phyloP scores from a whole-genome alignment of 2,329 filamentous ascomycete species.

The Cordyceps militaris region DNA sequence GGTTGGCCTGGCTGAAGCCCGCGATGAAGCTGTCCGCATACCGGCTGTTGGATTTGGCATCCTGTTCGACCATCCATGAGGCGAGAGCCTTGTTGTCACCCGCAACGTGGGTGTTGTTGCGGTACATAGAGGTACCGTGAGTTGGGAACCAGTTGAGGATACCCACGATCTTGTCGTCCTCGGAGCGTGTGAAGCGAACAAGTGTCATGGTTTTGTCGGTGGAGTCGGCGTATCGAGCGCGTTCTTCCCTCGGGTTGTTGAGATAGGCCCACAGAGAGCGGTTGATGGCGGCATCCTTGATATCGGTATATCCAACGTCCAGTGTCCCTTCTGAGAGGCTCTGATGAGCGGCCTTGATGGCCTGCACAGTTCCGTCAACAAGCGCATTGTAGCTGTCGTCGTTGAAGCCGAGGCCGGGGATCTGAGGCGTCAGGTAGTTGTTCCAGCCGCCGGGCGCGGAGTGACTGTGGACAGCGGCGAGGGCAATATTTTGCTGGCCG shows the following conservation, averaged over 20 bases:
- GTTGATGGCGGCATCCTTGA: slow-evolving; percentile 77
- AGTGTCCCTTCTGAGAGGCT: slow-evolving; percentile 33
- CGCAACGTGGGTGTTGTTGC: slow-evolving; percentile 84
- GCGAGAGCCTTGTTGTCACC: slow-evolving; percentile 98
- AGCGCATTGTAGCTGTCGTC: slow-evolving; percentile 83
- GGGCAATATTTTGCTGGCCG: slow-evolving; percentile 70
- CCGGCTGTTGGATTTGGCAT: slow-evolving; percentile 43
- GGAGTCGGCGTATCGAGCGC: slow-evolving; percentile 54
- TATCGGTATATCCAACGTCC: slow-evolving; percentile 31
- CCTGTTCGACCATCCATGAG: slow-evolving; percentile 73
- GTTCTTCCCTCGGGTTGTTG: slow-evolving; percentile 72
- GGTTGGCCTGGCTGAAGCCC: slow-evolving; percentile 85
- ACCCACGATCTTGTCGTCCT: slow-evolving; percentile 69
- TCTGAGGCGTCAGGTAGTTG: slow-evolving; percentile 88
- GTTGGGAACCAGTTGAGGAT: slow-evolving; percentile 87
- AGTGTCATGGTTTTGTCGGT: slow-evolving; percentile 60
- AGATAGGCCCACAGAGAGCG: slow-evolving; percentile 83
- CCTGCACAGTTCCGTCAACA: slow-evolving; percentile 75
- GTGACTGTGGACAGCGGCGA: slow-evolving; percentile 90
- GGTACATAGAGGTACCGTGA: slow-evolving; percentile 83
- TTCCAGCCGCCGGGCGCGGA: slow-evolving; percentile 87
- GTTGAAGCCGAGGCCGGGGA: slow-evolving; percentile 80
- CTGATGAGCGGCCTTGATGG: slow-evolving; percentile 70
- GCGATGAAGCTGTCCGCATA: slow-evolving; percentile 65
- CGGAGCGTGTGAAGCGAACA: slow-evolving; percentile 66